These are phyloP conservation scores for Dothidotthia symphoricarpi DNA, from an alignment of 2,329 filamentous ascomycete genomes.

Conservation along the genomic window DNA sequence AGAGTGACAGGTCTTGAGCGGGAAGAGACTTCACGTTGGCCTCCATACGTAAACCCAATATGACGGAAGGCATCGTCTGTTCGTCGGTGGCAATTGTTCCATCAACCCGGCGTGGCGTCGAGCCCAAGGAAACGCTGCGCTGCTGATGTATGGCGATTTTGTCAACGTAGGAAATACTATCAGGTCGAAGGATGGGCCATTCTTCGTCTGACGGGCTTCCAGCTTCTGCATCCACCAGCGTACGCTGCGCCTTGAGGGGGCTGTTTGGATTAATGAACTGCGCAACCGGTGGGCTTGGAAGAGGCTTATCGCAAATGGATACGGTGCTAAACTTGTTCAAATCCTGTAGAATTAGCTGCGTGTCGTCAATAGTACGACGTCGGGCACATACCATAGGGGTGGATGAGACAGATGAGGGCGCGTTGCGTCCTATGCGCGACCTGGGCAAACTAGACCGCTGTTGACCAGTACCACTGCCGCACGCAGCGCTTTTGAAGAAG, in stretches of 20 bases:
- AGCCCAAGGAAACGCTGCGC: constrained; percentile 7
- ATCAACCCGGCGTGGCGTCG: not conserved
- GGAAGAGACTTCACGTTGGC: not conserved
- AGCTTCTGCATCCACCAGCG: constrained; percentile 43
- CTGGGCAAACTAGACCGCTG: constrained; percentile 5
- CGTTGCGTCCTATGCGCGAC: not conserved
- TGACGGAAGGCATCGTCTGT: too few species aligned
- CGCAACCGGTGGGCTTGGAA: constrained; percentile 41
- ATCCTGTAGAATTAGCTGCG: constrained; percentile 9
- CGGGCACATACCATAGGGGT: constrained; percentile 2
- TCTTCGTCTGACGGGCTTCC: constrained; percentile 25
- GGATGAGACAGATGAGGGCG: not conserved
- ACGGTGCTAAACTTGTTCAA: constrained; percentile 3
- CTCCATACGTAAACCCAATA: too few species aligned
- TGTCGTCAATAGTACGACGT: too few species aligned
- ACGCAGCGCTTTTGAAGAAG: constrained; percentile 1
- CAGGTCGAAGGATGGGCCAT: constrained; percentile 32
- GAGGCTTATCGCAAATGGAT: constrained; percentile 34
- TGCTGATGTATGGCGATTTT: constrained; percentile 1
- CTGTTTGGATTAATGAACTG: constrained; percentile 31
- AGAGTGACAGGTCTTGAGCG: not conserved
- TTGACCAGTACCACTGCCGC: not conserved
- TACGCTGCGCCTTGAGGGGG: constrained; percentile 39
- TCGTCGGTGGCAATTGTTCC: too few species aligned
- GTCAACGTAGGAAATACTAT: constrained; percentile 11